Evolutionary conservation across 495 filamentous ascomycete genomes (phyloP).

Genomic region (Podospora australis): DNA sequence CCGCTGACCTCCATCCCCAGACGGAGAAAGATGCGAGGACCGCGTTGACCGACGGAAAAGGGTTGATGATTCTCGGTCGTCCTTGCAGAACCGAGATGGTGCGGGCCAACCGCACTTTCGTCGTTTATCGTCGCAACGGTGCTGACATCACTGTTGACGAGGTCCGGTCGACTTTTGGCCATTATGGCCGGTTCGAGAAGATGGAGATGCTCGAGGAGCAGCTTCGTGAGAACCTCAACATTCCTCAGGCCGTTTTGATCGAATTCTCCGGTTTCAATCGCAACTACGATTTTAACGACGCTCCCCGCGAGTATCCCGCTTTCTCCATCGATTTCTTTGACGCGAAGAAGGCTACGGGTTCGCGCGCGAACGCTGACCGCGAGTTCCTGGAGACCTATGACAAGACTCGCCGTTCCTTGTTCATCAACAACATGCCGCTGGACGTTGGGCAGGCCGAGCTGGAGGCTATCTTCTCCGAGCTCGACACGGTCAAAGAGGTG

Average conservation of each 20-base stretch:
- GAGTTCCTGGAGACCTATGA: slow-evolving; percentile 37
- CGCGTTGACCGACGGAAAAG: slow-evolving; percentile 42
- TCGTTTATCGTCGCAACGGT: slow-evolving; percentile 39
- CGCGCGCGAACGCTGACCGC: slow-evolving; percentile 21
- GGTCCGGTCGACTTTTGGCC: slow-evolving; percentile 33
- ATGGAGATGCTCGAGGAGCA: slow-evolving; percentile 24
- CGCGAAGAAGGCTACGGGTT: slow-evolving; percentile 19
- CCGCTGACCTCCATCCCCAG: slow-evolving; percentile 18
- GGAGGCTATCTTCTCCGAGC: slow-evolving; percentile 27
- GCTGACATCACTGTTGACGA: slow-evolving; percentile 34
- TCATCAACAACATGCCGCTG: slow-evolving; percentile 42
- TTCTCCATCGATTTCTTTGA: slow-evolving; percentile 31
- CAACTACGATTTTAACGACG: slow-evolving; percentile 32
- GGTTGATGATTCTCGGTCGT: slow-evolving; percentile 47
- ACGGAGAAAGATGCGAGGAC: slow-evolving; percentile 38
- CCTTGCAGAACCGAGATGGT: slow-evolving; percentile 51
- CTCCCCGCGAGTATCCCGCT: slow-evolving; percentile 19
- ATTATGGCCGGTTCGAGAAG: slow-evolving; percentile 34
- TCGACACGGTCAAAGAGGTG: slow-evolving; percentile 37
- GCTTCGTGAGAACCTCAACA: slow-evolving; percentile 20
- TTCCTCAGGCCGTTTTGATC: slow-evolving; percentile 44
- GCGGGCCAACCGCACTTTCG: slow-evolving; percentile 50
- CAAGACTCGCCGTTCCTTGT: slow-evolving; percentile 45
- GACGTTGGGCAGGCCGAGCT: slow-evolving; percentile 33
- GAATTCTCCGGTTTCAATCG: slow-evolving; percentile 43